A percentile compares a stretch with the other conserved stretches of the same genome.
These are phyloP conservation scores for Amylostereum areolatum DNA, from an alignment of 1,284 basidiomycete species.

Conservation along the genomic window DNA sequence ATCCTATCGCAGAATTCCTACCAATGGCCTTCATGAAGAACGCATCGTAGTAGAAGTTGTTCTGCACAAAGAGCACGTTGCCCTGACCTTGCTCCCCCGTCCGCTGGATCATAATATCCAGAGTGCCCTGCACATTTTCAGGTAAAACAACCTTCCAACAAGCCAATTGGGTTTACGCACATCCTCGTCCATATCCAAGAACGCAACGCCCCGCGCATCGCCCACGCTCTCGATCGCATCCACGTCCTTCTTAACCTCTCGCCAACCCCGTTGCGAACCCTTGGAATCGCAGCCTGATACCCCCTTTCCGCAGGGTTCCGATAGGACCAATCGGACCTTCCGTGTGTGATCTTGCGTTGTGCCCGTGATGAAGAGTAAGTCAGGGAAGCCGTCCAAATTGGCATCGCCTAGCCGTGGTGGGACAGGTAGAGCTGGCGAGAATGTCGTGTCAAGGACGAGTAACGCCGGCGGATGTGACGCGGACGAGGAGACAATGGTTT, in stretches of 20 bases:
- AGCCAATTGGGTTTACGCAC: constrained; percentile 38
- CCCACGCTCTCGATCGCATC: constrained; percentile 60
- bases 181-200: constrained; percentile 95
- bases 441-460: constrained; percentile 62
- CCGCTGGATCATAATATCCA: constrained; percentile 90
- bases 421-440: constrained; percentile 64
- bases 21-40: constrained; percentile 97
- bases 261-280: constrained; percentile 60
- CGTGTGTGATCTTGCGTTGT: constrained; percentile 26
- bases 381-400: constrained; percentile 94
- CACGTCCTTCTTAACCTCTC: constrained; percentile 52
- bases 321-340: constrained; percentile 57
- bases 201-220: constrained; percentile 78
- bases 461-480: constrained; percentile 44
- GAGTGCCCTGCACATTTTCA: constrained; percentile 60
- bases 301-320: constrained; percentile 59
- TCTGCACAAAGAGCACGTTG: constrained; percentile 82
- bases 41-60: constrained; percentile 98
- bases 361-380: constrained; percentile 70
- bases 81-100: constrained; percentile 62
- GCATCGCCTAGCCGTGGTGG: constrained; percentile 84
- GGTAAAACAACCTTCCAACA: constrained; percentile 9
- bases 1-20: constrained; percentile 26
- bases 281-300: constrained; percentile 46
- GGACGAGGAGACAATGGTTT: constrained; percentile 48